Base-by-base conservation (phyloP, 1,284 basidiomycete genomes). In the Serendipita sp. region DNA sequence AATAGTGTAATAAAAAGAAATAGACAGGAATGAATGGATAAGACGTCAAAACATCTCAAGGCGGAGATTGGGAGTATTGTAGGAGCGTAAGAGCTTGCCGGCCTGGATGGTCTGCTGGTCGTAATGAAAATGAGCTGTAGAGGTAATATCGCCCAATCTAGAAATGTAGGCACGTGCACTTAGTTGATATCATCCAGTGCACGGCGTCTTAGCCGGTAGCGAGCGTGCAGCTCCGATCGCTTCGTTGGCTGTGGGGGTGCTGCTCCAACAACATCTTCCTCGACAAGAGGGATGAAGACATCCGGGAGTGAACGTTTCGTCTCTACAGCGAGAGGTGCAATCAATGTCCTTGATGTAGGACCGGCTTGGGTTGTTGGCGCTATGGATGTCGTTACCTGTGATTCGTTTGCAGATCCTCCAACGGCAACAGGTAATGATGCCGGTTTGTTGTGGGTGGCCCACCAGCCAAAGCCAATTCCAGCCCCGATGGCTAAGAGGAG, bases 391-490 rank as follows among this genome's bases (percentile, higher is more conserved):
- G 64, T 34, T 32, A 64, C 29, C 38, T 43, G 35, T 35, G 70
- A 67, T 67, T 86, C 77, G 62, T 79, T 73, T n/a, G 79, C 84
- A 62, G 77, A 79, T 13, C 87, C 87, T 41, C 87, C 88, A 60
- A 90, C 71, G 3, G 80, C 80, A 6, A 74, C 81, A 2, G 87
- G 87, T 3, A 71, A 73, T 44, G 76, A 73, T 67, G 83, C 76
- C 38, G 72, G 69, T 65, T 70, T 72, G 60, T 78, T 79, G 67
- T 83, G 80, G 4, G 82, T 77, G 34, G 82, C 67, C 67, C 80
- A 85, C 71, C 79, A 79, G 41, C 82, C 85, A 22, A 86, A 68
- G 47, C 77, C 84, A 38, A 83, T 77, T 4, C 75, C 83, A 13
- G 74, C 77, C 13, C 74, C 82, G 49, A 78, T 76, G 65, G 81